A percentile compares a stretch with the other conserved stretches of the same genome.
phyloP scores from a whole-genome alignment of 2,329 filamentous ascomycete genomes.

The Colletotrichum scovillei region DNA sequence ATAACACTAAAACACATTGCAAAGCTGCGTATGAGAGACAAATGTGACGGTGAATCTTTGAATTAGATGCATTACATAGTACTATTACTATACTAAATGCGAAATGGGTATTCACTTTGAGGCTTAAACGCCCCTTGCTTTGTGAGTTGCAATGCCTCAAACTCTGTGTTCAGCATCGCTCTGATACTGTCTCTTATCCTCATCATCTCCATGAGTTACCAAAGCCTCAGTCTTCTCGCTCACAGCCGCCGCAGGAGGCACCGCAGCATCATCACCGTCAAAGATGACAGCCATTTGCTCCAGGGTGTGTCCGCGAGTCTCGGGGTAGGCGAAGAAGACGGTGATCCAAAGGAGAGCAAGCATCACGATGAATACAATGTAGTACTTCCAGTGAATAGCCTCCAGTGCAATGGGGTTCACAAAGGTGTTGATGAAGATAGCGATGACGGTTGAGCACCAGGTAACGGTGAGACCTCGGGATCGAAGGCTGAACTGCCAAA shows the following conservation, averaged over 20 bases:
- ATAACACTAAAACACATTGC: neutral
- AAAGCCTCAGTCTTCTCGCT: slow-evolving; percentile 25
- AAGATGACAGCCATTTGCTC: slow-evolving; percentile 34
- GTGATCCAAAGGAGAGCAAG: slow-evolving; percentile 35
- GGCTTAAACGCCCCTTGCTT: neutral
- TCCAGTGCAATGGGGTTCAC: slow-evolving; percentile 57
- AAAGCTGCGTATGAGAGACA: neutral
- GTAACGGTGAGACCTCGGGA: slow-evolving; percentile 24
- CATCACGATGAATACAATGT: slow-evolving; percentile 54
- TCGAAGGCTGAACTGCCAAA: slow-evolving; percentile 30
- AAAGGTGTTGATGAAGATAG: slow-evolving; percentile 44
- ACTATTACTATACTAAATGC: neutral
- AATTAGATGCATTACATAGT: neutral
- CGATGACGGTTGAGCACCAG: slow-evolving; percentile 25
- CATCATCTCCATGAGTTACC: slow-evolving; percentile 9
- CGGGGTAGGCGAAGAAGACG: slow-evolving; percentile 27
- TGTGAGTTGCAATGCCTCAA: neutral
- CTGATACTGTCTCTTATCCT: neutral
- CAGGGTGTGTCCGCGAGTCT: slow-evolving; percentile 30
- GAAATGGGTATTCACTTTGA: no score
- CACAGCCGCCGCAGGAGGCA: slow-evolving; percentile 8
- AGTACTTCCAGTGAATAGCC: slow-evolving; percentile 55
- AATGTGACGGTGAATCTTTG: neutral
- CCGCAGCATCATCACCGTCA: slow-evolving; percentile 26
- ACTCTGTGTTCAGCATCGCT: slow-evolving; percentile 1